These are phyloP conservation scores for Wickerhamiella vanderwaltii DNA, from an alignment of 805 yeast genomes.

Conservation along the genomic window DNA sequence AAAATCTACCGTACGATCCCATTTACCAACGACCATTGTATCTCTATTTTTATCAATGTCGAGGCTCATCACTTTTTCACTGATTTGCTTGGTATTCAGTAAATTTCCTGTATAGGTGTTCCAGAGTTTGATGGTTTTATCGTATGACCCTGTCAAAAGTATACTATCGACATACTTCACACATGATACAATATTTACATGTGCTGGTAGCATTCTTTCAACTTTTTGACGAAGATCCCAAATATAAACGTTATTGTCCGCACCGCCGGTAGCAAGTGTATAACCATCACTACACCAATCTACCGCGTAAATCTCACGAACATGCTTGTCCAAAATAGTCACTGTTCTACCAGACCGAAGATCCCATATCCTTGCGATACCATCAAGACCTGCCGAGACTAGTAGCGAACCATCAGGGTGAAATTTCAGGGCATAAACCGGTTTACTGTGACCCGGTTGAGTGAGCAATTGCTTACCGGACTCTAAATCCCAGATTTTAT, in stretches of 20 bases:
- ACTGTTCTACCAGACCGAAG: slow-evolving; percentile 61
- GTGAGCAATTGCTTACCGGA: slow-evolving; percentile 39
- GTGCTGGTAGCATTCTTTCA: slow-evolving; percentile 52
- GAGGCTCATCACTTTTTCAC: slow-evolving; percentile 61
- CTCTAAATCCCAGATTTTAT: slow-evolving; percentile 75
- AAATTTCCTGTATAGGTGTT: slow-evolving; percentile 31
- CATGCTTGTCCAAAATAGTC: slow-evolving; percentile 51
- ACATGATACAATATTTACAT: slow-evolving; percentile 57
- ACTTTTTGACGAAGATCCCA: slow-evolving; percentile 69
- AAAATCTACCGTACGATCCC: slow-evolving; percentile 66
- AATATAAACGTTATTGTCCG: slow-evolving; percentile 63
- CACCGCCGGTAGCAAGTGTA: slow-evolving; percentile 71
- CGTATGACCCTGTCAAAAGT: slow-evolving; percentile 56
- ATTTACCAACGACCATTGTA: slow-evolving; percentile 51
- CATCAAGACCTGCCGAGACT: slow-evolving; percentile 71
- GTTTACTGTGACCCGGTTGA: slow-evolving; percentile 83
- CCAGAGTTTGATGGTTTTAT: slow-evolving; percentile 51
- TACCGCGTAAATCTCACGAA: slow-evolving; percentile 52
- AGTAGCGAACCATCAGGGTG: slow-evolving; percentile 59
- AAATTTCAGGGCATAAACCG: slow-evolving; percentile 46
- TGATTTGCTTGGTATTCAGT: slow-evolving; percentile 40
- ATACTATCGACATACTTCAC: slow-evolving; percentile 36
- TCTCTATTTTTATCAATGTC: slow-evolving; percentile 28
- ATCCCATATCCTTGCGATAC: slow-evolving; percentile 70
- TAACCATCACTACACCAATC: slow-evolving; percentile 71